Base-by-base conservation (phyloP, 768 basidiomycete species). In the Russula vinacea region DNA sequence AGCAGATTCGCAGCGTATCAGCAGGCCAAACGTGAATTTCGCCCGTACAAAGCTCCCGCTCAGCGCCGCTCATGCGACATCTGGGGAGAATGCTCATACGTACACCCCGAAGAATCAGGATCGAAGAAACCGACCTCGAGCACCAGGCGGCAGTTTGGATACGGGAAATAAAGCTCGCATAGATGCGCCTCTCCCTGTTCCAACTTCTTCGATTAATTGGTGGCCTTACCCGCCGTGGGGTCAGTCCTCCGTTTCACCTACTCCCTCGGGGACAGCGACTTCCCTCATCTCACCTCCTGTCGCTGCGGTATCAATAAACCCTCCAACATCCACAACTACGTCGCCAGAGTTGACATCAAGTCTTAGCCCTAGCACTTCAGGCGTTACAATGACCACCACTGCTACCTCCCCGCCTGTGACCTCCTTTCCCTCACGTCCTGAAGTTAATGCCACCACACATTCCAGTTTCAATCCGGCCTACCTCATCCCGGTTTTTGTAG, bases 151-250 rank as follows among this genome's bases (percentile, higher is more conserved):
- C 37, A 24, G 33, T 8, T n/a, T 40, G 51, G 24, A 53, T 54
- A 29, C 26, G 42, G 33, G 40, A 19, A 53, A 37, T 26, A 26
- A 47, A 16, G 58, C 8, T 7, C 32, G 56, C 29, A 22, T 56
- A 29, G 58, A 33, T 2, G 53, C 40, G 9, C 62, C 58, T 26
- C 32, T 32, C 22, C 4, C 40, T 17, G 8, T 26, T 42, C 33
- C 54, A 16, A 56, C 64, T 6, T 11, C 67, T 13, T 62, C 73
- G 16, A 67, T 73, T 54, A 67, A 73, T 58, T 76, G 75, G 75
- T 76, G 75, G 74, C 74, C 75, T 0, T 76, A 74, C 56, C 73
- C 74, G 0, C 56, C 74, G 1, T 73, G 71, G 70, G 66, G 70
- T 5, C 64, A 69, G 47, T 65, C 64, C 8, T 62, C 58, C n/a